Evolutionary conservation across 306 rosid genomes (phyloP), one percentile per base, ranked within the genome.

Genomic region (Potentilla sterilis): DNA sequence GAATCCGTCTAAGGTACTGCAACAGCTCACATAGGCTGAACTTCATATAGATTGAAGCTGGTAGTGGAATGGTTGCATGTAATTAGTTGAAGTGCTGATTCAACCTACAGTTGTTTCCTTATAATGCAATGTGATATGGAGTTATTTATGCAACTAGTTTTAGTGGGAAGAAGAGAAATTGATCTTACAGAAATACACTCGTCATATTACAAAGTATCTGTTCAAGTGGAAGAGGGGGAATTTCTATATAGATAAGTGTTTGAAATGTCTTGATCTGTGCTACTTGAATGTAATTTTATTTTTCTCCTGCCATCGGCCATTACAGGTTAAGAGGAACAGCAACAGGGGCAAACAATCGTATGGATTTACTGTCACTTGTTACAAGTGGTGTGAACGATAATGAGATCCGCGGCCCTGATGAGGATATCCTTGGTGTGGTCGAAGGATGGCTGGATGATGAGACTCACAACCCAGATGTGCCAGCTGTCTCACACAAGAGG

Each of bases 381-480:
- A 95, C 98, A 19, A 84, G 96, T 67, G 98, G 97, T 78, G 91
- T 95, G 74, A 78, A 86, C 77, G 74, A 70, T 73, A 81, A 44
- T 21, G 98, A 95, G 87, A 87, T 88, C 32, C 63, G 72, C 5
- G 82, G 82, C 77, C 86, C 75, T 9, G 96, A 90, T 35, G 97
- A 95, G 51, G 93, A 87, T 80, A 92, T 95, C 74, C 98, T 91
- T 70, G 93, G 93, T 44, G 85, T 90, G 28, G 98, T 92, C 67
- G 97, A 84, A 84, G 88, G 91, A 78, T 95, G 98, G 97, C 87
- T 81, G 76, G 98, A 95, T 79, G 98, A 95, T 61, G 98, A 95
- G 85, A 87, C 97, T 38, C 98, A 95, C 88, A 92, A 95, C 78
- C 97, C 97, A 67, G 97, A 95, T 75, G 97, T 92, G 78, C 97